Percentiles rank a stretch among this genome's conserved stretches.
phyloP scores from a whole-genome alignment of 805 yeast species.

The Lachancea fermentati region DNA sequence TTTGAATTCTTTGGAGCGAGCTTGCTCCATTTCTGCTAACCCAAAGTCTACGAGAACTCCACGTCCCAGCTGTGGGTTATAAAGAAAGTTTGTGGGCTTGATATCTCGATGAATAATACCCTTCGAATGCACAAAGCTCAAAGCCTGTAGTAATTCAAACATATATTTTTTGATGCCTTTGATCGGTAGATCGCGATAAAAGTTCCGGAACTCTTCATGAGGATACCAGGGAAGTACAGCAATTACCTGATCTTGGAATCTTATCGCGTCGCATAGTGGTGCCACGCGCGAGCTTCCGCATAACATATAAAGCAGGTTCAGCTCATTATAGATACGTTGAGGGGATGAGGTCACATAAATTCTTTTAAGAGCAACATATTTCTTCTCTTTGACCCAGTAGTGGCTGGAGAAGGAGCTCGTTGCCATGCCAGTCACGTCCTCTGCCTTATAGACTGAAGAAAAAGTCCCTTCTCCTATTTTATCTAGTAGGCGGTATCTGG shows the following conservation, averaged over 20 bases:
- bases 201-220: constrained; percentile 85
- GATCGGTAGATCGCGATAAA: constrained; percentile 72
- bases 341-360: constrained; percentile 96
- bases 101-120: constrained; percentile 90
- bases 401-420: constrained; percentile 24
- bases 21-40: constrained; percentile 53
- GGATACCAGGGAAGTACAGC: constrained; percentile 89
- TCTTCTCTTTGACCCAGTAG: constrained; percentile 33
- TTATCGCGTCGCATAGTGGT: constrained; percentile 80
- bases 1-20: background rate
- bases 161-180: constrained; percentile 77
- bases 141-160: constrained; percentile 69
- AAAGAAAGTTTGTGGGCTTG: constrained; percentile 75
- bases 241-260: constrained; percentile 86
- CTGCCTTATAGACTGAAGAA: constrained; percentile 60
- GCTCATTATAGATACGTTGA: constrained; percentile 80
- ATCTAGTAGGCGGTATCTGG: constrained; percentile 31
- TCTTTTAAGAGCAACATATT: constrained; percentile 78
- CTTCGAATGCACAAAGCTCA: constrained; percentile 59
- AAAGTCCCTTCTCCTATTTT: constrained; percentile 85
- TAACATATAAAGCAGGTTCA: constrained; percentile 64
- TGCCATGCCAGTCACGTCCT: constrained; percentile 32
- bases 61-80: constrained; percentile 56
- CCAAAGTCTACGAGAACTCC: constrained; percentile 94
- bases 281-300: constrained; percentile 73